Conservation (phyloP, 139 green algal species). For the Chlorella ohadii region DNA sequence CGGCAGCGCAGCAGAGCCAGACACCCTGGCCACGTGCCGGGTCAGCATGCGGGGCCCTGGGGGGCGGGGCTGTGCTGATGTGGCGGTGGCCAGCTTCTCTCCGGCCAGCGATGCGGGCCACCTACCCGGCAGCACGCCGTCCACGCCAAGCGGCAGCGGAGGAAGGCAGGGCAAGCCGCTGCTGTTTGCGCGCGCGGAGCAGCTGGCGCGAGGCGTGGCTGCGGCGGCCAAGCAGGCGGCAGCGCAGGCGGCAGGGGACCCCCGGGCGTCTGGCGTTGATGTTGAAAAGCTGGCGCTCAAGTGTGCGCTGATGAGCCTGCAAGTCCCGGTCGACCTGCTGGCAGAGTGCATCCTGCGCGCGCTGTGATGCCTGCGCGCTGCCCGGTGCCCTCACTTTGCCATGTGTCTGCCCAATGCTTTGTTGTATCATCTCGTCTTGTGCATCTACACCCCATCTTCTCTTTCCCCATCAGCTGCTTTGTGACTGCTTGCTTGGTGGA, state of each 20-base stretch:
- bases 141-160: neutral
- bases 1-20: neutral
- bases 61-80: slow-evolving; percentile 30
- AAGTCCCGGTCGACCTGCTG: slow-evolving; percentile 41
- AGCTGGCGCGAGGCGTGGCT: slow-evolving; percentile 15
- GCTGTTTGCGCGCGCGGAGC: neutral
- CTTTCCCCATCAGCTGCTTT: too few species aligned
- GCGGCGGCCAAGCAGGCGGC: slow-evolving; percentile 21
- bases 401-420: too few species aligned
- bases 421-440: too few species aligned
- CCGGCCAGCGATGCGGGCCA: neutral
- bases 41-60: slow-evolving; percentile 42
- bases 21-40: neutral
- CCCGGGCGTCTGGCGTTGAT: neutral
- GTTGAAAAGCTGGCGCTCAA: slow-evolving; percentile 10
- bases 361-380: neutral
- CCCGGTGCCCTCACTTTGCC: too few species aligned
- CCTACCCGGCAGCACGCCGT: neutral
- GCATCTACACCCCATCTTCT: too few species aligned
- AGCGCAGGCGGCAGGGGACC: neutral
- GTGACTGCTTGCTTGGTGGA: neutral
- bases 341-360: slow-evolving; percentile 33
- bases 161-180: neutral
- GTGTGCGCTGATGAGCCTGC: slow-evolving; percentile 34
- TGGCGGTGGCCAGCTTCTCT: slow-evolving; percentile 22